Evolutionary conservation across 495 filamentous ascomycete species (phyloP).

Genomic region (Penicillium argentinense): DNA sequence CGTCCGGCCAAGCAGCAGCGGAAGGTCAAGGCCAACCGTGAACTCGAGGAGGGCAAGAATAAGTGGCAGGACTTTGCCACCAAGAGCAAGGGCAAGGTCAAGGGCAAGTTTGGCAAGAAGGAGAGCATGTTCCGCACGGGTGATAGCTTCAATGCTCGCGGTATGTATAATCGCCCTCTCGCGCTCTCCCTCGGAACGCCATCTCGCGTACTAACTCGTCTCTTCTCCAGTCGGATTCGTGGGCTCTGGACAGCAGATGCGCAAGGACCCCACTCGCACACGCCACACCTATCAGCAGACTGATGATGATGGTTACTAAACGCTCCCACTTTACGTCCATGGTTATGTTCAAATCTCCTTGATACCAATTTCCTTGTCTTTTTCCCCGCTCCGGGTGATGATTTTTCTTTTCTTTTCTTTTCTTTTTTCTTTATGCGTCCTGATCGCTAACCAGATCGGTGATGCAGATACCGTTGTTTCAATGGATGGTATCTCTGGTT

Average conservation of each 20-base stretch:
- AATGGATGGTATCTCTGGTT: slow-evolving; percentile 11
- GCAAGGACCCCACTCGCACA: slow-evolving; percentile 79
- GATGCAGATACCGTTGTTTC: slow-evolving; percentile 32
- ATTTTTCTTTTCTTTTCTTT: slow-evolving; percentile 10
- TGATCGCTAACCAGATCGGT: slow-evolving; percentile 37
- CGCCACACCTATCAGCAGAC: slow-evolving; percentile 84
- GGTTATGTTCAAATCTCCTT: background rate
- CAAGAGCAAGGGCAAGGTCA: slow-evolving; percentile 77
- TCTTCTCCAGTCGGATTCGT: slow-evolving; percentile 79
- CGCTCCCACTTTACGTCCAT: background rate
- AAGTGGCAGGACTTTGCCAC: slow-evolving; percentile 91
- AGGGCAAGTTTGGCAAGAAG: slow-evolving; percentile 81
- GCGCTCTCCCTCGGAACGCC: background rate
- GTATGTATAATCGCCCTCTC: slow-evolving; percentile 43
- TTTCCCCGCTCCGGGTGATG: too few relatives aligned
- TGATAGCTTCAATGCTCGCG: slow-evolving; percentile 80
- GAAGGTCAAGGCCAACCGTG: slow-evolving; percentile 88
- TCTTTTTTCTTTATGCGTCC: slow-evolving; percentile 16
- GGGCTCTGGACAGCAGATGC: slow-evolving; percentile 91
- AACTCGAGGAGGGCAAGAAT: slow-evolving; percentile 83
- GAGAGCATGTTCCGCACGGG: slow-evolving; percentile 97
- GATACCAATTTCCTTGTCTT: slow-evolving; percentile 12
- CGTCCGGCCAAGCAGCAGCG: slow-evolving; percentile 66
- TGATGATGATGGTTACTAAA: slow-evolving; percentile 65
- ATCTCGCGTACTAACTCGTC: background rate